A percentile compares a stretch with the other conserved stretches of the same genome.
Evolutionary conservation across 805 yeast genomes (phyloP).

Genomic region (Hemisphaericaspora nanyangensis): DNA sequence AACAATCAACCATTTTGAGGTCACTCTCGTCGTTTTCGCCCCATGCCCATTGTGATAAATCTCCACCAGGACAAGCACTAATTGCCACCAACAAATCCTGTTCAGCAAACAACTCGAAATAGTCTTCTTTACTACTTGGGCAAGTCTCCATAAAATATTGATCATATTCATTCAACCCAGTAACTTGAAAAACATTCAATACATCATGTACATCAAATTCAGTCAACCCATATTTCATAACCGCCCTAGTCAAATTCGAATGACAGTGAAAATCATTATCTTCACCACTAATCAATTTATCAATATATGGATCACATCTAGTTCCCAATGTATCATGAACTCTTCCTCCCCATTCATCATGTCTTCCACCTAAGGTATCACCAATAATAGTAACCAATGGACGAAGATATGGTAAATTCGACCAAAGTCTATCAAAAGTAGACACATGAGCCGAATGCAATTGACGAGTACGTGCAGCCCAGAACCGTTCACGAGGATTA

Average conservation of each 20-base stretch:
- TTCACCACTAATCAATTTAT: slow-evolving; percentile 58
- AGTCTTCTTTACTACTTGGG: slow-evolving; percentile 57
- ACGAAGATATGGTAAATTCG: slow-evolving; percentile 59
- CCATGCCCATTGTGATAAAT: slow-evolving; percentile 67
- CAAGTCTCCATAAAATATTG: slow-evolving; percentile 70
- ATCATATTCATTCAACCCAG: slow-evolving; percentile 62
- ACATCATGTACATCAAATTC: slow-evolving; percentile 70
- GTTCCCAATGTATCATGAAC: slow-evolving; percentile 66
- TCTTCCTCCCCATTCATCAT: slow-evolving; percentile 63
- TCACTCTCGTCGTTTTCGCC: slow-evolving; percentile 51
- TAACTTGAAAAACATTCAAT: slow-evolving; percentile 64
- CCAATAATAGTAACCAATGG: slow-evolving; percentile 63
- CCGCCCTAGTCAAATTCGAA: slow-evolving; percentile 57
- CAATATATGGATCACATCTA: slow-evolving; percentile 68
- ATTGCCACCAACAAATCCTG: slow-evolving; percentile 61
- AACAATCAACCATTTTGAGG: slow-evolving; percentile 52
- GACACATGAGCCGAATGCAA: slow-evolving; percentile 61
- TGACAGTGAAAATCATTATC: slow-evolving; percentile 68
- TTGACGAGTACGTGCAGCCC: slow-evolving; percentile 70
- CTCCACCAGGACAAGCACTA: slow-evolving; percentile 71
- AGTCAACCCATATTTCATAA: slow-evolving; percentile 56
- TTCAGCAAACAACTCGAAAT: slow-evolving; percentile 66
- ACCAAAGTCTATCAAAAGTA: slow-evolving; percentile 61
- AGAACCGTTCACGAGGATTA: slow-evolving; percentile 60
- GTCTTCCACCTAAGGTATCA: slow-evolving; percentile 52